Conservation (phyloP, 148 eudicot genomes). For the Fallopia convolvulus region DNA sequence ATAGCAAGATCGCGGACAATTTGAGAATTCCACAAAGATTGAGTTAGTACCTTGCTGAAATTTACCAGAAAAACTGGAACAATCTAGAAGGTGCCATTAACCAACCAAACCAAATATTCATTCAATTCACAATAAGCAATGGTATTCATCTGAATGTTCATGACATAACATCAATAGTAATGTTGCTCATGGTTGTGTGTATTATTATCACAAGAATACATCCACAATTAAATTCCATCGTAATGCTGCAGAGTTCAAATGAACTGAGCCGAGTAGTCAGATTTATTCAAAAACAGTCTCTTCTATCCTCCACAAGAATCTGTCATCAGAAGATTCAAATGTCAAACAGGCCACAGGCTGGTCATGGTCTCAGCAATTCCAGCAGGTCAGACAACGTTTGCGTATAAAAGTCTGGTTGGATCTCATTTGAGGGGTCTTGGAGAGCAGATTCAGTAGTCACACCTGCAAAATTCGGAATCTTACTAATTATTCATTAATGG, state of each 20-base stretch:
- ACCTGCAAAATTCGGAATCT: conserved; percentile 35
- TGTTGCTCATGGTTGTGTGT: not conserved
- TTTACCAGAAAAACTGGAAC: not conserved
- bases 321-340: conserved; percentile 1
- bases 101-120: not conserved
- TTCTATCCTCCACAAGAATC: not conserved
- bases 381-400: conserved; percentile 54
- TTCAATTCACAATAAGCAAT: not conserved
- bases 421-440: conserved; percentile 51
- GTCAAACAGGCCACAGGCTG: not conserved
- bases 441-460: conserved; percentile 56
- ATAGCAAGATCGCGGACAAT: too few relatives aligned
- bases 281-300: not conserved
- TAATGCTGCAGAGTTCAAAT: not conserved
- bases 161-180: not conserved
- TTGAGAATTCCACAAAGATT: too few relatives aligned
- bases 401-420: conserved; percentile 65
- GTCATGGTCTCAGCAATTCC: conserved; percentile 26
- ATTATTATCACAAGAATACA: not conserved
- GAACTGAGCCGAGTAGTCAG: not conserved
- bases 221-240: not conserved
- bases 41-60: not conserved
- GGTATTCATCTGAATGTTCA: not conserved
- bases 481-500: not conserved
- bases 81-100: not conserved